Evolutionary conservation across 1,139 yeast genomes (phyloP).

Genomic region (Suhomyces maxii): DNA sequence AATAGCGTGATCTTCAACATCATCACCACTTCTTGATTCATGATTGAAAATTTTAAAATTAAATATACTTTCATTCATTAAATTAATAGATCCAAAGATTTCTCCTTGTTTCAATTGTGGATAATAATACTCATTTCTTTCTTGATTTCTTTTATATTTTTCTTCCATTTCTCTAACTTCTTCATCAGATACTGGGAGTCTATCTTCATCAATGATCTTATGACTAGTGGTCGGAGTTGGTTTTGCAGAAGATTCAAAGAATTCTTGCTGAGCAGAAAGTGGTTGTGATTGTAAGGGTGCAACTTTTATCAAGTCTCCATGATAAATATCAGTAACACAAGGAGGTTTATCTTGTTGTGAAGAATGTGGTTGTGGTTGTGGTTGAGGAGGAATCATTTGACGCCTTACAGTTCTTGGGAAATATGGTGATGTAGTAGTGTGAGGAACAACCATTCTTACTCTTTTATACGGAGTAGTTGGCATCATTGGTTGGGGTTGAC

Average conservation of each 20-base stretch:
- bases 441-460: constrained; percentile 12
- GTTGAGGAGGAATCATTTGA: neutral
- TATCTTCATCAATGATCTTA: constrained; percentile 29
- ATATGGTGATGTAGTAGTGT: constrained; percentile 14
- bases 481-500: constrained; percentile 1
- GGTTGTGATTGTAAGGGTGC: constrained; percentile 60
- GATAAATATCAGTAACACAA: constrained; percentile 50
- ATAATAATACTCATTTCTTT: constrained; percentile 2
- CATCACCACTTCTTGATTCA: constrained; percentile 14
- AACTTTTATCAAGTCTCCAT: constrained; percentile 45
- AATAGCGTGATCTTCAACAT: constrained; percentile 11
- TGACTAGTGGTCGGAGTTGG: constrained; percentile 8
- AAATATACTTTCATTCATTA: constrained; percentile 46
- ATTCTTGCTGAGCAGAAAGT: constrained; percentile 51
- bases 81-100: constrained; percentile 43
- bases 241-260: constrained; percentile 27
- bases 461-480: constrained; percentile 10
- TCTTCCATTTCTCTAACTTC: constrained; percentile 42
- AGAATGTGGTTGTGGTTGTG: neutral
- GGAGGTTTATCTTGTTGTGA: constrained; percentile 9
- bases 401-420: constrained; percentile 14
- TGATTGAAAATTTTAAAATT: constrained; percentile 40
- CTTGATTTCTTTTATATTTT: constrained; percentile 21
- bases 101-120: constrained; percentile 24
- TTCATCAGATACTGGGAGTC: constrained; percentile 38